A percentile compares a stretch with the other conserved stretches of the same genome.
Conservation (phyloP, 306 rosid genomes). For the Urtica urens region DNA sequence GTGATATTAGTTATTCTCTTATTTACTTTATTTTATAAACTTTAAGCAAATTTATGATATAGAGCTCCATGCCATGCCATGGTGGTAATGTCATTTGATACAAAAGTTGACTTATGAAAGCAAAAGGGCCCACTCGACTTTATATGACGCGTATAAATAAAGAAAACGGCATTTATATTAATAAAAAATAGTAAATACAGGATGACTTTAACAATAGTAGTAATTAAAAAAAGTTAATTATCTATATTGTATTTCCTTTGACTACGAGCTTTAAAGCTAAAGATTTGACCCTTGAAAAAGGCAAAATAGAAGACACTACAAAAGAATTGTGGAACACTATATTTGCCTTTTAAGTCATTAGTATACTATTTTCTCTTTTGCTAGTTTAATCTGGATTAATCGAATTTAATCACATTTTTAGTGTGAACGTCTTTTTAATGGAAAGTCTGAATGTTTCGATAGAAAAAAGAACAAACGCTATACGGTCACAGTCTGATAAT, state of each 20-base stretch:
- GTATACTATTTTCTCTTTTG: too few species aligned
- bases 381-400: too few species aligned
- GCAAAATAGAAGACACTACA: too few species aligned
- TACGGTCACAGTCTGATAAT: too few species aligned
- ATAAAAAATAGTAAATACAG: neutral
- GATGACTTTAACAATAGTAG: neutral
- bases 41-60: neutral
- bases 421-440: too few species aligned
- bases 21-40: neutral
- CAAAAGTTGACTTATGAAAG: conserved; percentile 25
- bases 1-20: too few species aligned
- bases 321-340: too few species aligned
- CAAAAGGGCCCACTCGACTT: conserved; percentile 13
- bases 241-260: neutral
- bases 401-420: too few species aligned
- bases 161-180: neutral
- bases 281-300: conserved; percentile 3
- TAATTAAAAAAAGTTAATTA: neutral
- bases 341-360: too few species aligned
- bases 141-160: conserved; percentile 13
- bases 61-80: conserved; percentile 1
- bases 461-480: too few species aligned
- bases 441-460: too few species aligned
- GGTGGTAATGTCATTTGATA: conserved; percentile 13
- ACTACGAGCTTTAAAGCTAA: neutral